These are phyloP conservation scores for Beta macrorhiza DNA, from an alignment of 179 eudicot genomes.

Conservation along the genomic window DNA sequence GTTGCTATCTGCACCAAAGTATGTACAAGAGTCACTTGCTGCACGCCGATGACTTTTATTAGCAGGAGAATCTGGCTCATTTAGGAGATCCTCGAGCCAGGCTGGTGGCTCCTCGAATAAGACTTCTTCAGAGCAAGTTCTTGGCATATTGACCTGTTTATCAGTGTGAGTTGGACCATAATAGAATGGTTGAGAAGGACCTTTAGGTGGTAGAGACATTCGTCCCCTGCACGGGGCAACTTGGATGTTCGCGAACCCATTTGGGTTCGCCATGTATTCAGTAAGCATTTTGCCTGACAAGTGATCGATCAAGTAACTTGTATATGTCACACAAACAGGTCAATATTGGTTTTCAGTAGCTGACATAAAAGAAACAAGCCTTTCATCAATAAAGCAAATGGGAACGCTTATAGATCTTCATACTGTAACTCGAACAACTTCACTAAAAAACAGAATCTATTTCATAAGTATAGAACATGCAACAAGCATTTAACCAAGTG, in stretches of 20 bases:
- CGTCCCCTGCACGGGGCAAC: constrained; percentile 19
- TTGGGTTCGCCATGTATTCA: constrained; percentile 29
- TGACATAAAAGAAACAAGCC: constrained; percentile 7
- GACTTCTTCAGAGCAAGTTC: constrained; percentile 42
- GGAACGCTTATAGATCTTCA: not conserved
- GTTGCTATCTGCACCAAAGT: constrained; percentile 32
- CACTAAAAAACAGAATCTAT: not conserved
- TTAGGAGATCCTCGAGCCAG: constrained; percentile 82
- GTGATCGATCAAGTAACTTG: not conserved
- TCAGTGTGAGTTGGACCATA: constrained; percentile 23
- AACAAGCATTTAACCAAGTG: no score
- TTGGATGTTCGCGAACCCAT: constrained; percentile 26
- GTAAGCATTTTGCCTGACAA: constrained; percentile 19
- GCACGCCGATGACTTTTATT: constrained; percentile 61
- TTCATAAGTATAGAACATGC: no score
- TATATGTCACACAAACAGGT: not conserved
- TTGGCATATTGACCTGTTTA: constrained; percentile 32
- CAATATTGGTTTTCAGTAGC: not conserved
- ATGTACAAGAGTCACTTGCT: constrained; percentile 62
- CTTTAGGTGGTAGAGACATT: constrained; percentile 39
- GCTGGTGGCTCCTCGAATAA: constrained; percentile 65
- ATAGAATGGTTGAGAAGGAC: constrained; percentile 30
- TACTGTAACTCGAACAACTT: not conserved
- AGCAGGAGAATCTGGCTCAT: constrained; percentile 57
- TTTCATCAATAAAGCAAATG: constrained; percentile 3